phyloP scores from a whole-genome alignment of 371 early-diverging fungal genomes.

The Mucor velutinosus region DNA sequence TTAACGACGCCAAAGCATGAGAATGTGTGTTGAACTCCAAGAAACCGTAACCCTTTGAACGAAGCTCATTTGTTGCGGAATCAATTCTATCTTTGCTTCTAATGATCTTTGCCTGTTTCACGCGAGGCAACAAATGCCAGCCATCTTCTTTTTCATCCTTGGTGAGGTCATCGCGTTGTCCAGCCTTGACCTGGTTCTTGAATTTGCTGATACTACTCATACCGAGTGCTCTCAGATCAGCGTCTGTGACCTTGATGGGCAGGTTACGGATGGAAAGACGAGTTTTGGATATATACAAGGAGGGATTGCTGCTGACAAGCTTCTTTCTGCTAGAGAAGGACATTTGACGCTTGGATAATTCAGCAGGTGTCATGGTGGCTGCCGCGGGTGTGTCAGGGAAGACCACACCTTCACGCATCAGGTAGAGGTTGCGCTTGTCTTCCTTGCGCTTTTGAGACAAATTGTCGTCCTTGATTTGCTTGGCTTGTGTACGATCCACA shows the following conservation, averaged over 20 bases:
- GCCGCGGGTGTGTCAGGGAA: constrained; percentile 88
- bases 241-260: constrained; percentile 74
- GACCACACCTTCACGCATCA: constrained; percentile 80
- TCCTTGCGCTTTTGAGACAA: constrained; percentile 63
- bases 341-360: constrained; percentile 76
- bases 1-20: constrained; percentile 89
- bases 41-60: constrained; percentile 92
- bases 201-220: constrained; percentile 72
- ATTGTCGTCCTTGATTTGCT: constrained; percentile 65
- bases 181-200: constrained; percentile 77
- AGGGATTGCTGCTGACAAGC: constrained; percentile 79
- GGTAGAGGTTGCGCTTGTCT: constrained; percentile 83
- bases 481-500: constrained; percentile 75
- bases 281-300: constrained; percentile 85
- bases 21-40: constrained; percentile 86
- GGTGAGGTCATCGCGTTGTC: constrained; percentile 68
- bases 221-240: constrained; percentile 65
- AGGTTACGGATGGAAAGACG: constrained; percentile 88
- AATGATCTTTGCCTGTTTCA: constrained; percentile 86
- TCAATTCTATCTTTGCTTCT: constrained; percentile 81
- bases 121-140: constrained; percentile 68
- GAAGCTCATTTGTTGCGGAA: constrained; percentile 58
- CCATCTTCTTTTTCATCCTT: constrained; percentile 73
- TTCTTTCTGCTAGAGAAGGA: constrained; percentile 81
- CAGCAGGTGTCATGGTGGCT: constrained; percentile 65